Evolutionary conservation across 2,329 filamentous ascomycete species (phyloP), one percentile per base, ranked within the genome.

Genomic region (Teratosphaeria nubilosa): DNA sequence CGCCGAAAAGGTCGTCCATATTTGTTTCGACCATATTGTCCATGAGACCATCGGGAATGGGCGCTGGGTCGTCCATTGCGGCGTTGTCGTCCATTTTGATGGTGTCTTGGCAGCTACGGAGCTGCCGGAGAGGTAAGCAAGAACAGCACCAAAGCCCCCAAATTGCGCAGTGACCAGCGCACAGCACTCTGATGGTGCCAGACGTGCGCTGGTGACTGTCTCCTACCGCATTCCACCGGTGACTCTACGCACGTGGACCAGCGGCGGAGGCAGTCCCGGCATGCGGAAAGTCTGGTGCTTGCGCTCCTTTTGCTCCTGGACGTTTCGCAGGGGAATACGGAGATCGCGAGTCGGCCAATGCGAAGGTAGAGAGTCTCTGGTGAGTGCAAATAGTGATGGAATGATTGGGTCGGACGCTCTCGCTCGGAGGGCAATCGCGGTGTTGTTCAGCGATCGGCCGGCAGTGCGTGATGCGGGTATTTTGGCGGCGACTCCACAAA

Each of bases 1-100:
- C 87, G 41, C 86, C 87, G 70, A 91, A 91, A 34, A 91, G 78
- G 69, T 91, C 88, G 67, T 88, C 84, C 50, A 87, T 84, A 68
- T 80, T 59, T 16, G 41, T 32, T 53, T 58, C 57, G 54, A 55
- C 53, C 60, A 64, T 64, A n/a, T 50, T 58, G 52, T 55, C 51
- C 31, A 32, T 55, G 20, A 48, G 41, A 22, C 20, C 41, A 5
- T 48, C 41, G 41, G 41, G 41, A 5, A 48, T 48, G 41, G 41
- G 16, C n/a, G 41, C 41, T 6, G n/a, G 9, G 41, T 62, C 55
- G 58, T 66, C 65, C 61, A 67, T 65, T 58, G 66, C 63, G 54
- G 59, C 56, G 48, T 61, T 57, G 25, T 65, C 64, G 22, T 62
- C 55, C 57, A 68, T 58, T 32, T 24, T 22, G 5, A 9, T 11